Conservation (phyloP, 2,329 filamentous ascomycete genomes). For the Hymenoscyphus fraxineus region DNA sequence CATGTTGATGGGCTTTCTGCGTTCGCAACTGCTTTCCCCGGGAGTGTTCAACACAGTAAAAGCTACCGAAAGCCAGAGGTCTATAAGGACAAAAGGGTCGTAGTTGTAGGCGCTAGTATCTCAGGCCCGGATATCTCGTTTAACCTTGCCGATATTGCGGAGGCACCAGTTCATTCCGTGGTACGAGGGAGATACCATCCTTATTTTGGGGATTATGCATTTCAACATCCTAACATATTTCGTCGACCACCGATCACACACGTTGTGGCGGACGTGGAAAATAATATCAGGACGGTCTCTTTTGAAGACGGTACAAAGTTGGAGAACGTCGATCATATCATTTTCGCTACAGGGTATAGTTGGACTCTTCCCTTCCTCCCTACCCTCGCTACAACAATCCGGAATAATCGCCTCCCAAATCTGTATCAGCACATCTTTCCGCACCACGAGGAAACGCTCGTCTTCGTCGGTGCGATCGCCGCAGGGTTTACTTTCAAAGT, state of each 20-base stretch:
- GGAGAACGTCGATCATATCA: conserved; percentile 54
- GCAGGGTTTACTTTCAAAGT: conserved; percentile 63
- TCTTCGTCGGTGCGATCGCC: conserved; percentile 56
- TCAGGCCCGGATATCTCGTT: conserved; percentile 59
- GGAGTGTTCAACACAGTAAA: conserved; percentile 64
- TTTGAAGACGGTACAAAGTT: conserved; percentile 54
- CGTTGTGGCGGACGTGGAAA: conserved; percentile 35
- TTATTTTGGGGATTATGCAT: conserved; percentile 57
- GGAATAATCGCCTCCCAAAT: conserved; percentile 52
- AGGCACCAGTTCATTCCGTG: conserved; percentile 9
- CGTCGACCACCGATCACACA: conserved; percentile 46
- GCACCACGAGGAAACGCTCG: conserved; percentile 49
- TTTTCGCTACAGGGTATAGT: conserved; percentile 64
- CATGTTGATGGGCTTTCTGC: conserved; percentile 53
- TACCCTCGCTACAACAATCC: conserved; percentile 40
- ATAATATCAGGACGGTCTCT: conserved; percentile 43
- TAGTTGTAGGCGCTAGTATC: conserved; percentile 62
- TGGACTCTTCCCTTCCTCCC: conserved; percentile 62
- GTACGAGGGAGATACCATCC: conserved; percentile 19
- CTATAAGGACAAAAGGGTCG: conserved; percentile 51
- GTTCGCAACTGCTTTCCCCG: conserved; percentile 49
- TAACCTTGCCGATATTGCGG: conserved; percentile 49
- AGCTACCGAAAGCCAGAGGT: conserved; percentile 61
- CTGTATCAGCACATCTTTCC: conserved; percentile 58
- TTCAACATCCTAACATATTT: conserved; percentile 53